phyloP scores from a whole-genome alignment of 129 eudicot genomes.

The Flaveria bidentis region DNA sequence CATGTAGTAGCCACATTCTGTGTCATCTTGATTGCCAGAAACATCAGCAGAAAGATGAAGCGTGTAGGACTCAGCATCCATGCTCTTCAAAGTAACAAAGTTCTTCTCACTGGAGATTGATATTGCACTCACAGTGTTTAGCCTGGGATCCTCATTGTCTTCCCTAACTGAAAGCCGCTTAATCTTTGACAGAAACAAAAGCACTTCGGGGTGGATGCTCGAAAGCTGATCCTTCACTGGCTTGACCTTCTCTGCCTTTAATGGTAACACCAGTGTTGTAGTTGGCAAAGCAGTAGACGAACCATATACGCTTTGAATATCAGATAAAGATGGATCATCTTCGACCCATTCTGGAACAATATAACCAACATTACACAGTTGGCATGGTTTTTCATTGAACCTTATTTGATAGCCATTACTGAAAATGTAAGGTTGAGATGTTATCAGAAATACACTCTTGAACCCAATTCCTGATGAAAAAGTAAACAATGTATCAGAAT shows the following conservation, averaged over 20 bases:
- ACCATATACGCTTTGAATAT: conserved; percentile 43
- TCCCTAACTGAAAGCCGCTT: conserved; percentile 50
- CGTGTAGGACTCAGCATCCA: conserved; percentile 55
- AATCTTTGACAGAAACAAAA: conserved; percentile 57
- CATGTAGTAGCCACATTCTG: conserved; percentile 56
- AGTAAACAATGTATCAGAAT: background rate
- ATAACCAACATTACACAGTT: conserved; percentile 56
- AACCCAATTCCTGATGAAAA: conserved; percentile 58
- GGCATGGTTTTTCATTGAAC: conserved; percentile 60
- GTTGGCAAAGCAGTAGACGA: conserved; percentile 40
- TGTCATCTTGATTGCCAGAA: conserved; percentile 4
- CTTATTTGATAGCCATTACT: conserved; percentile 67
- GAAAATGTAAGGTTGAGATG: conserved; percentile 62
- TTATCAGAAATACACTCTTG: conserved; percentile 65
- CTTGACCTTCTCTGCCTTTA: conserved; percentile 55
- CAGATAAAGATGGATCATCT: conserved; percentile 40
- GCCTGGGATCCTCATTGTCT: conserved; percentile 38
- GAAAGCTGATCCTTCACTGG: conserved; percentile 60
- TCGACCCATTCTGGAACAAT: conserved; percentile 78
- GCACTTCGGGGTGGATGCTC: conserved; percentile 54
- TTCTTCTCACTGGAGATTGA: conserved; percentile 62
- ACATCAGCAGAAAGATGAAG: conserved; percentile 52
- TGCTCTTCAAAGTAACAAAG: conserved; percentile 42
- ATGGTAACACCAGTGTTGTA: conserved; percentile 56
- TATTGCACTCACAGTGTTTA: conserved; percentile 39